Percentiles rank a stretch among this genome's conserved stretches.
These are phyloP conservation scores for Colletotrichum simmondsii DNA, from an alignment of 2,329 filamentous ascomycete genomes.

Conservation along the genomic window DNA sequence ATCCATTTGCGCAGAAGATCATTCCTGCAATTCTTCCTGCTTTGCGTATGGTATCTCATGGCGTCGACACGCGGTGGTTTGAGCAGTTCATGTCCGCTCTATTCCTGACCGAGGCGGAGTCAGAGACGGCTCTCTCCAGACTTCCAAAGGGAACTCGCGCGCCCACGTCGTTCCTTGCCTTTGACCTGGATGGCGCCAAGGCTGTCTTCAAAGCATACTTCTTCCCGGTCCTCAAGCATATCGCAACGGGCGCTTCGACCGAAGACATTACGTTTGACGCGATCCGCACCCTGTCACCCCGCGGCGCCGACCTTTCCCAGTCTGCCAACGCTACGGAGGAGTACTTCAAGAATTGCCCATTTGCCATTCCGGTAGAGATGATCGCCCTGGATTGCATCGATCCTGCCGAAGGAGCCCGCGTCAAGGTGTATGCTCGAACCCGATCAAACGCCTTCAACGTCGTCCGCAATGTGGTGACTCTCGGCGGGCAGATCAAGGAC, in stretches of 20 bases:
- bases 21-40: conserved; percentile 30
- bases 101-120: conserved; percentile 36
- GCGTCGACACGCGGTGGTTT: conserved; percentile 36
- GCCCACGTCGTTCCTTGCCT: conserved; percentile 39
- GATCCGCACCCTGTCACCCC: conserved; percentile 37
- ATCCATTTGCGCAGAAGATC: conserved; percentile 34
- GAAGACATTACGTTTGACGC: conserved; percentile 38
- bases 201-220: conserved; percentile 40
- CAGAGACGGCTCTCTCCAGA: conserved; percentile 15
- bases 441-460: conserved; percentile 39
- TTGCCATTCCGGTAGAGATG: conserved; percentile 39
- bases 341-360: conserved; percentile 35
- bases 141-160: conserved; percentile 36
- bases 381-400: conserved; percentile 41
- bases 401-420: conserved; percentile 39
- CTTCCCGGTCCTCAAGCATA: conserved; percentile 40
- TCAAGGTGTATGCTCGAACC: conserved; percentile 41
- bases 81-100: conserved; percentile 37
- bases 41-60: conserved; percentile 14
- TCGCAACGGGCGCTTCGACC: conserved; percentile 36
- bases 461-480: conserved; percentile 39
- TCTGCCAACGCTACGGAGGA: conserved; percentile 37
- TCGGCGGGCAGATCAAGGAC: conserved; percentile 38
- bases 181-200: conserved; percentile 38
- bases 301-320: conserved; percentile 32